phyloP scores from a whole-genome alignment of 495 filamentous ascomycete species.

The Aspergillus biplanus region DNA sequence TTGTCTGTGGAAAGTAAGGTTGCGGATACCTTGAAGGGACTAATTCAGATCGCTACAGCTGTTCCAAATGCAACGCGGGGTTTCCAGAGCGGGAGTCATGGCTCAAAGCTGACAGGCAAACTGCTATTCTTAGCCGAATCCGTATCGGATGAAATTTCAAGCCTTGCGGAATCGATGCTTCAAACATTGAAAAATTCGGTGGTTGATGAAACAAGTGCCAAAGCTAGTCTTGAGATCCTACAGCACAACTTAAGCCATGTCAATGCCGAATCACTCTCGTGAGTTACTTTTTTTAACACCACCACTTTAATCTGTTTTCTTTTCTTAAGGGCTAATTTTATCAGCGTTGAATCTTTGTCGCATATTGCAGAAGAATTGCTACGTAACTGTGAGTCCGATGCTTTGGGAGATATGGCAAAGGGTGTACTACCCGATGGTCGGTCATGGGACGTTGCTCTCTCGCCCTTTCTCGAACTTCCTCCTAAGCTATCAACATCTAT shows the following conservation, averaged over 20 bases:
- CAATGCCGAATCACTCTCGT: slow-evolving; percentile 58
- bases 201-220: slow-evolving; percentile 40
- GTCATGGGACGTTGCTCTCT: slow-evolving; percentile 59
- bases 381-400: slow-evolving; percentile 36
- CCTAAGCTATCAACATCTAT: slow-evolving; percentile 69
- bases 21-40: slow-evolving; percentile 41
- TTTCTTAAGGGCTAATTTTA: slow-evolving; percentile 22
- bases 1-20: slow-evolving; percentile 39
- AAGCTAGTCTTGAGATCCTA: slow-evolving; percentile 55
- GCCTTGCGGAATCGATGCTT: slow-evolving; percentile 50
- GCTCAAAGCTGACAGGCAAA: slow-evolving; percentile 56
- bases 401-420: slow-evolving; percentile 34
- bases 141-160: slow-evolving; percentile 54
- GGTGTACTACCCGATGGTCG: slow-evolving; percentile 52
- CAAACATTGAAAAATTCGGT: slow-evolving; percentile 42
- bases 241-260: slow-evolving; percentile 53
- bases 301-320: background rate
- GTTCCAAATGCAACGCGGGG: slow-evolving; percentile 39
- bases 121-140: slow-evolving; percentile 62
- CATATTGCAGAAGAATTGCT: slow-evolving; percentile 57
- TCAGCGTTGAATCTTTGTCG: slow-evolving; percentile 57
- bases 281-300: slow-evolving; percentile 24
- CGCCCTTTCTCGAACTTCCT: slow-evolving; percentile 56
- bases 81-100: slow-evolving; percentile 49
- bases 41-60: slow-evolving; percentile 42